These are phyloP conservation scores for Cladosporium sp. DNA, from an alignment of 2,329 filamentous ascomycete species.

Conservation along the genomic window DNA sequence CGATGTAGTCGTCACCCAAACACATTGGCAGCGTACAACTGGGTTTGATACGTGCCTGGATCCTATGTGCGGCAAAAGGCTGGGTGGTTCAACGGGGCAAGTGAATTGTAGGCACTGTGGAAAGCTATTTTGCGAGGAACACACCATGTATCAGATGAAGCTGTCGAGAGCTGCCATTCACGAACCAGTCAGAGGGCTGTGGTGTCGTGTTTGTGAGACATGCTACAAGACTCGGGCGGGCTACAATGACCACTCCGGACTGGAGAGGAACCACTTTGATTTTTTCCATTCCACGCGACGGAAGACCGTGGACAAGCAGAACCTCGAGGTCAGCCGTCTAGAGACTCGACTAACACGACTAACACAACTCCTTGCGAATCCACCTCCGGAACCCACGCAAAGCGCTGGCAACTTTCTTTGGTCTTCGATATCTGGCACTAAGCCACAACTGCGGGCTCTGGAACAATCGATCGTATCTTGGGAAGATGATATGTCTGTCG, in stretches of 20 bases:
- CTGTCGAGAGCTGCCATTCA: constrained; percentile 84
- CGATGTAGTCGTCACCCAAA: constrained; percentile 82
- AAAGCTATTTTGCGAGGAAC: constrained; percentile 90
- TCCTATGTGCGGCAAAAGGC: constrained; percentile 75
- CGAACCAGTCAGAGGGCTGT: constrained; percentile 85
- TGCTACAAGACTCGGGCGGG: constrained; percentile 96
- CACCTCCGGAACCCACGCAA: constrained; percentile 61
- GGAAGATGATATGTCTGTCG: constrained; percentile 84
- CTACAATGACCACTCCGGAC: constrained; percentile 74
- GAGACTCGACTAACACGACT: constrained; percentile 91
- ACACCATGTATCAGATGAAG: constrained; percentile 99
- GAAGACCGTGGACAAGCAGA: constrained; percentile 77
- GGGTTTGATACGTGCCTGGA: constrained; percentile 81
- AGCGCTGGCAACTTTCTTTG: constrained; percentile 56
- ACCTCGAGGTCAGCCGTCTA: constrained; percentile 82
- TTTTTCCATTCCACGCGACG: constrained; percentile 70
- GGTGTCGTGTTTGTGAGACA: constrained; percentile 97
- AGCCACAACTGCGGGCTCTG: constrained; percentile 68
- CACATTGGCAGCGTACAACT: constrained; percentile 82
- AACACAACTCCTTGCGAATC: constrained; percentile 76
- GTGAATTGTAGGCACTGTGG: constrained; percentile 95
- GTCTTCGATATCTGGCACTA: constrained; percentile 62
- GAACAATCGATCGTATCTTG: constrained; percentile 93
- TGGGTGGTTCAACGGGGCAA: constrained; percentile 77
- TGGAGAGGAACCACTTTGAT: constrained; percentile 69